Evolutionary conservation across 2,329 filamentous ascomycete species (phyloP), one percentile per base, ranked within the genome.

Genomic region (Cordyceps cicadae): DNA sequence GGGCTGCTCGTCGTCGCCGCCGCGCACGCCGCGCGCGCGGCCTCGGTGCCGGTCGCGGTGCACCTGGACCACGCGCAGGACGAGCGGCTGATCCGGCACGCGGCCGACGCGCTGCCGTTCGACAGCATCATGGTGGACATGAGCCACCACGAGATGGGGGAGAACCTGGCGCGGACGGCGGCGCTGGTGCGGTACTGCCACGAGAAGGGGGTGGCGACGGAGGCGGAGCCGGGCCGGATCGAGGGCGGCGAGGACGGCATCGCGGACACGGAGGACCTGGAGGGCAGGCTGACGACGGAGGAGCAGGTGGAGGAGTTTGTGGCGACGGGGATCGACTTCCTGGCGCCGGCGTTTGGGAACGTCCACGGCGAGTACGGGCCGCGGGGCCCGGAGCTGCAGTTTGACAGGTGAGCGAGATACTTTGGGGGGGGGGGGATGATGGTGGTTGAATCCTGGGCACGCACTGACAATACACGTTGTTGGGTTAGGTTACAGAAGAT

Each of bases 61-160:
- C 86, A 88, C 71, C 79, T 89, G 67, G 86, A 89, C 74, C 86
- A 88, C 70, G 84, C 84, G 6, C 85, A 87, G 67, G 79, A 79
- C 6, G 80, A 82, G 34, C 79, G 79, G 60, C 78, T 84, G 49
- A 85, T 88, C 63, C 78, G 79, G 5, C 74, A 73, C 0, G 84
- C 84, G 0, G 83, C 83, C 0, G 77, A 81, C 62, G 74, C 76
- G 1, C 74, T 84, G 43, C 78, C 77, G 0, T 89, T 90, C 64
- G 87, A 90, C 69, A 81, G 78, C 60, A 88, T 90, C 70, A 90
- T 91, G 87, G 84, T 90, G 0, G 88, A 90, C 71, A 90, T 90
- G 87, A 84, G 79, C 62, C 87, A 89, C 68, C 85, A 87, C 68
- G 85, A 87, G 65, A 86, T 85, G 65, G 85, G 80, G 60, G 86